phyloP scores from a whole-genome alignment of 352 stramenopile species.

The Pythium apleroticum region DNA sequence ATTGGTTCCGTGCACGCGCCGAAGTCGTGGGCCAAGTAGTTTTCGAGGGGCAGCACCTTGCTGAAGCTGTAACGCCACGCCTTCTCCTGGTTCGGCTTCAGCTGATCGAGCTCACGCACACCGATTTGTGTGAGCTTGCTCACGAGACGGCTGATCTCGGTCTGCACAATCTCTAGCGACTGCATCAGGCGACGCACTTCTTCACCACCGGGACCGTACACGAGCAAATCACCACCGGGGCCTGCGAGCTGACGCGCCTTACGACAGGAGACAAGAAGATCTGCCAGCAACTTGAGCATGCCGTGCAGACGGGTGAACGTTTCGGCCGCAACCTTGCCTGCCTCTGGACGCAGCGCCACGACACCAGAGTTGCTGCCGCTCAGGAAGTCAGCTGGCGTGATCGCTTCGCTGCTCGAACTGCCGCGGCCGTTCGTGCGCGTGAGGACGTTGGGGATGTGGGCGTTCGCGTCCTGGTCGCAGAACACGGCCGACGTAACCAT shows the following conservation, averaged over 20 bases:
- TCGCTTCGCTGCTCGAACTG: conserved; percentile 36
- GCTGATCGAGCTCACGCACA: conserved; percentile 77
- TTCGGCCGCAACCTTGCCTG: conserved; percentile 56
- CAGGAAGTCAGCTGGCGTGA: conserved; percentile 64
- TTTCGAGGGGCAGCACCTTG: conserved; percentile 80
- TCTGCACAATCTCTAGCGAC: conserved; percentile 75
- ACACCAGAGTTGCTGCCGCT: conserved; percentile 75
- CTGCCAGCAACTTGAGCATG: conserved; percentile 77
- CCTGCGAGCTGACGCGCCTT: conserved; percentile 80
- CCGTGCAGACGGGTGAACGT: conserved; percentile 77
- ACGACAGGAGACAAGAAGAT: conserved; percentile 81
- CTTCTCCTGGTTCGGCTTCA: conserved; percentile 87
- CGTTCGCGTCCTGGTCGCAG: conserved; percentile 62
- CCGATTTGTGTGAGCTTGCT: conserved; percentile 78
- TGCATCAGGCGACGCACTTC: conserved; percentile 83
- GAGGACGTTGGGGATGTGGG: conserved; percentile 63
- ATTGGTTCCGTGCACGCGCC: conserved; percentile 81
- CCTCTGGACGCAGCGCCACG: conserved; percentile 63
- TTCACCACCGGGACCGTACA: conserved; percentile 82
- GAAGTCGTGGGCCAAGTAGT: conserved; percentile 84
- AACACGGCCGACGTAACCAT: conserved; percentile 74
- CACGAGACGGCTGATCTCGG: conserved; percentile 75
- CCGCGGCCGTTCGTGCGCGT: conserved; percentile 40
- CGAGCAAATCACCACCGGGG: conserved; percentile 76
- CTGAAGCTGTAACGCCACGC: conserved; percentile 85